phyloP scores from a whole-genome alignment of 2,329 filamentous ascomycete genomes.

The Dryadomyces sulphureus region DNA sequence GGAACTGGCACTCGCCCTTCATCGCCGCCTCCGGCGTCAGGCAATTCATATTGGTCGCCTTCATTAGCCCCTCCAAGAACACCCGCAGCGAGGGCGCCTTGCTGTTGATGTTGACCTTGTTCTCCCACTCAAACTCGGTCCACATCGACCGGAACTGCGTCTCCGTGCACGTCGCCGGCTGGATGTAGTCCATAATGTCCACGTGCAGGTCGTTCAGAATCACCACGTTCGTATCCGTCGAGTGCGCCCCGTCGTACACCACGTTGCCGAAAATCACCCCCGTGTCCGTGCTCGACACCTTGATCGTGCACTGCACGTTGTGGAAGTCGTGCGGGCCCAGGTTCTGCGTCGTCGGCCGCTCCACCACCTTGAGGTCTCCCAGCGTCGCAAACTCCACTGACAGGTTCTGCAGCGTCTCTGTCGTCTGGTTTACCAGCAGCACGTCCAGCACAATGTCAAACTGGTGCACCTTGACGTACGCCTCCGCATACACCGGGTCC shows the following conservation, averaged over 20 bases:
- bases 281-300: constrained; percentile 84
- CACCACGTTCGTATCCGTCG: constrained; percentile 87
- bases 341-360: constrained; percentile 91
- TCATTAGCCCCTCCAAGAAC: constrained; percentile 90
- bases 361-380: constrained; percentile 93
- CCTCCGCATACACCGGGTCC: constrained; percentile 95
- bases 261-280: constrained; percentile 99
- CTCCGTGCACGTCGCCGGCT: constrained; percentile 90
- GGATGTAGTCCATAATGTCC: constrained; percentile 99
- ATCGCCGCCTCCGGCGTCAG: constrained; percentile 90
- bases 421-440: constrained; percentile 91
- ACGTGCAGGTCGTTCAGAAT: constrained; percentile 97
- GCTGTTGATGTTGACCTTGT: constrained; percentile 99
- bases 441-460: constrained; percentile 98
- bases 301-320: constrained; percentile 97
- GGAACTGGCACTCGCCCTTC: constrained; percentile 94
- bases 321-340: constrained; percentile 91
- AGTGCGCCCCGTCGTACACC: constrained; percentile 87
- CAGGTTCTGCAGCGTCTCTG: constrained; percentile 89
- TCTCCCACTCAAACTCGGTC: constrained; percentile 99
- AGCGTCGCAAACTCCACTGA: constrained; percentile 98
- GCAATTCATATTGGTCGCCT: constrained; percentile 97
- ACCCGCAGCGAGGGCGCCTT: constrained; percentile 85
- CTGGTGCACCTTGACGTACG: constrained; percentile 96
- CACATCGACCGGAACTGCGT: constrained; percentile 99